Percentiles rank a stretch among this genome's conserved stretches.
These are phyloP conservation scores for Zasmidium cellare DNA, from an alignment of 2,329 filamentous ascomycete genomes.

Conservation along the genomic window DNA sequence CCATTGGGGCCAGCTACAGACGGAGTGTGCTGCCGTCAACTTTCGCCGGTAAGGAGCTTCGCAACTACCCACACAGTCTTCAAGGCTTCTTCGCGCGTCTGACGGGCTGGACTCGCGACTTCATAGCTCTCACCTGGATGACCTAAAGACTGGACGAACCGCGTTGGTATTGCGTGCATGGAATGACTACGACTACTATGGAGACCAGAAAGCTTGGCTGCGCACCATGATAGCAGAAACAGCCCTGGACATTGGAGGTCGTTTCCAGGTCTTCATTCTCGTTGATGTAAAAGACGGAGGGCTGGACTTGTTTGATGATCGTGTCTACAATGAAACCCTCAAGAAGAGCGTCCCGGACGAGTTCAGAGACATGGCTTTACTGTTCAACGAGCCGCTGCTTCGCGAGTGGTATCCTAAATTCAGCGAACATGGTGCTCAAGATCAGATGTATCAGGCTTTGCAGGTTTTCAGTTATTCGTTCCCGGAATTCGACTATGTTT, in stretches of 20 bases:
- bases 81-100: too few relatives aligned
- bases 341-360: conserved; percentile 63
- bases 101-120: too few relatives aligned
- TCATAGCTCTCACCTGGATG: background rate
- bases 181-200: conserved; percentile 73
- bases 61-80: too few relatives aligned
- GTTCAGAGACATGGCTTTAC: conserved; percentile 80
- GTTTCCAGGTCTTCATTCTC: conserved; percentile 80
- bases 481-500: conserved; percentile 53
- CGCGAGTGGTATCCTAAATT: conserved; percentile 69
- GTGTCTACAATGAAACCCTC: conserved; percentile 57
- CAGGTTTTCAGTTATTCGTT: conserved; percentile 48
- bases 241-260: conserved; percentile 73
- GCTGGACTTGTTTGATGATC: conserved; percentile 72
- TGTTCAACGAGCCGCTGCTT: conserved; percentile 88
- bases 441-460: conserved; percentile 70
- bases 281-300: conserved; percentile 76
- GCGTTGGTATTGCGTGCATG: conserved; percentile 70
- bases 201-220: conserved; percentile 75
- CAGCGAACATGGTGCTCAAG: conserved; percentile 66
- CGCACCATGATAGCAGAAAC: conserved; percentile 82
- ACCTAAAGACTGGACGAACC: conserved; percentile 5
- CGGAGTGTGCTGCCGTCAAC: too few relatives aligned
- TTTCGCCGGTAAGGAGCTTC: too few relatives aligned
- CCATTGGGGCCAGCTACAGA: too few relatives aligned